Conservation (phyloP, 2,329 filamentous ascomycete species). For the Epichloe gansuensis region DNA sequence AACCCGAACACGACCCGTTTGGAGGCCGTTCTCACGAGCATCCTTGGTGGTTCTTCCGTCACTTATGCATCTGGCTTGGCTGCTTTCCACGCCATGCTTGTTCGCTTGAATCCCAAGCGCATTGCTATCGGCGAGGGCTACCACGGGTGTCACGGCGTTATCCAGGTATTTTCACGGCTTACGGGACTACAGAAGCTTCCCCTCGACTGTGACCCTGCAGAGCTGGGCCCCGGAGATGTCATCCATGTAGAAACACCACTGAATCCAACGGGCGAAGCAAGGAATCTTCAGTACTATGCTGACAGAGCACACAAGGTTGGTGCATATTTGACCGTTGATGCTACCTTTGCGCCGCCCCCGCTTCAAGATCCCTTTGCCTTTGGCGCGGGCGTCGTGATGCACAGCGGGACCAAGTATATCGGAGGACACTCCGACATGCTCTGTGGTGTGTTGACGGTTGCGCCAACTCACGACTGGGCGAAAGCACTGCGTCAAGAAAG, state of each 20-base stretch:
- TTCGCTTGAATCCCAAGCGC: constrained; percentile 69
- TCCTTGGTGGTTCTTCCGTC: constrained; percentile 57
- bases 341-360: constrained; percentile 85
- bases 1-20: constrained; percentile 74
- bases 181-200: constrained; percentile 61
- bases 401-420: constrained; percentile 90
- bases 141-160: constrained; percentile 84
- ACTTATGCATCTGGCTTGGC: constrained; percentile 78
- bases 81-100: constrained; percentile 77
- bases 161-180: constrained; percentile 60
- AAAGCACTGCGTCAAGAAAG: constrained; percentile 52
- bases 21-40: constrained; percentile 63
- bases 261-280: constrained; percentile 78
- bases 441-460: constrained; percentile 66
- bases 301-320: constrained; percentile 57
- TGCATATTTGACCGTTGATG: constrained; percentile 70
- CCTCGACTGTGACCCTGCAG: constrained; percentile 54
- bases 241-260: constrained; percentile 88
- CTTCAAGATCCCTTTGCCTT: constrained; percentile 72
- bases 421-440: constrained; percentile 92
- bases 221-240: constrained; percentile 65
- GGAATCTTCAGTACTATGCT: constrained; percentile 59
- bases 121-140: constrained; percentile 79
- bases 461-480: constrained; percentile 44
- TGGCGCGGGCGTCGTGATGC: constrained; percentile 81